Base-by-base conservation (phyloP, 2,329 filamentous ascomycete species). In the Aspergillus eucalypticola region DNA sequence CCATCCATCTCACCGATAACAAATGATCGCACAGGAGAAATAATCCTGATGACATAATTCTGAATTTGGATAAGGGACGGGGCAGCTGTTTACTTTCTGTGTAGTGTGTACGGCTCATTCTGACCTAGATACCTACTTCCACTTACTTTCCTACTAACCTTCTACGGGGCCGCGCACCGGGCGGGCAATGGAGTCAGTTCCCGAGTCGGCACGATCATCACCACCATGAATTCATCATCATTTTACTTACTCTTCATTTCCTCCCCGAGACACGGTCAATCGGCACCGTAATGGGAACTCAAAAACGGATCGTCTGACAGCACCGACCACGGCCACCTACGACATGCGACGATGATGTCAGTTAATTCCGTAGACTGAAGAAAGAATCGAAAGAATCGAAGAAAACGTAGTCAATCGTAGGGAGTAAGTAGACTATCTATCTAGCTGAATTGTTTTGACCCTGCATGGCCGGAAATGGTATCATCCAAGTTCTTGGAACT, bases 401-500 rank as follows among this genome's bases (percentile, higher is more conserved):
- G 32, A 35, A 13, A 35, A 35, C 29, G 10, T 4, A 35, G 32
- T 35, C 11, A 35, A 13, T 44, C 41, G 41, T 21, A 57, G 44
- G 19, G 35, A 10, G 29, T 59, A 50, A 60, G 11, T 35, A 13
- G 32, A 35, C 32, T 35, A 35, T 35, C 32, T 35, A 35, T 35
- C 32, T 35, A 35, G 32, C 32, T 35, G 11, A 35, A 35, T 35
- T 65, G 41, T 65, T 63, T 63, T 64, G 60, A 58, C 58, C 64
- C 59, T 66, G 61, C 56, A 58, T 64, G 58, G 54, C 60, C 53
- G 56, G 53, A 65, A 61, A 44, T 50, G 56, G 61, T 54, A 61
- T 60, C 57, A 58, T 55, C 29, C 27, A 56, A 54, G 60, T 59
- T 38, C 54, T 57, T 60, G 60, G 49, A 57, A 48, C 32, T 38